Conservation (phyloP, 2,329 filamentous ascomycete genomes). For the Aspergillus ustus region DNA sequence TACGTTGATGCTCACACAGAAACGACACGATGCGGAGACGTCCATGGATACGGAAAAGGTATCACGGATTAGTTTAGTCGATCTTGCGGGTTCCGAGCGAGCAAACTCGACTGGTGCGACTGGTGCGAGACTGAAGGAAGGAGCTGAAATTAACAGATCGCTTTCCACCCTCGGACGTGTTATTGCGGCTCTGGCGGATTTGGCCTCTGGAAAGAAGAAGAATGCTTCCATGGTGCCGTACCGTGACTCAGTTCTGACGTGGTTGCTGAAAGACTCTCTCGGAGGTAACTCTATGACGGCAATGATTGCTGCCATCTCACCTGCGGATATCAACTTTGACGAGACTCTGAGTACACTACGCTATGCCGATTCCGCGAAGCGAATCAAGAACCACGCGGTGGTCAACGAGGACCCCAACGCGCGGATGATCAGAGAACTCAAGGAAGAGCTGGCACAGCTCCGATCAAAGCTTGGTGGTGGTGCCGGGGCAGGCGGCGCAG, state of each 20-base stretch:
- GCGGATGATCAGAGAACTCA: constrained; percentile 96
- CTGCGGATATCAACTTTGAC: constrained; percentile 98
- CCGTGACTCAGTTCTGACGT: constrained; percentile 93
- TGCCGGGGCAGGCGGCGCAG: constrained; percentile 46
- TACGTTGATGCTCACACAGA: constrained; percentile 93
- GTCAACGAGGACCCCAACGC: constrained; percentile 99
- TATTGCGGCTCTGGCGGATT: constrained; percentile 91
- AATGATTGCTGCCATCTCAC: constrained; percentile 99
- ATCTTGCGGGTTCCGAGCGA: constrained; percentile 96
- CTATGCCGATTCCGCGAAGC: constrained; percentile 96
- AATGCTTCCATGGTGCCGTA: constrained; percentile 83
- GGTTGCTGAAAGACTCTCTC: constrained; percentile 94
- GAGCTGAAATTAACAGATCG: constrained; percentile 97
- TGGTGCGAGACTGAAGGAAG: constrained; percentile 91
- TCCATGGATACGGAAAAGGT: constrained; percentile 98
- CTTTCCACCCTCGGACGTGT: constrained; percentile 95
- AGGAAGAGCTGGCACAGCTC: constrained; percentile 87
- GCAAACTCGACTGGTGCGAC: constrained; percentile 97
- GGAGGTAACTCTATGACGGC: constrained; percentile 99
- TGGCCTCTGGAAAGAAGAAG: constrained; percentile 82
- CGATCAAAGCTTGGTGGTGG: constrained; percentile 80
- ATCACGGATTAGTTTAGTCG: constrained; percentile 95
- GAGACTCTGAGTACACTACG: constrained; percentile 94
- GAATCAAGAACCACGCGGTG: constrained; percentile 99
- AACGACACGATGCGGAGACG: constrained; percentile 85